These are phyloP conservation scores for Aureobasidium sp. DNA, from an alignment of 2,329 filamentous ascomycete species.

Conservation along the genomic window DNA sequence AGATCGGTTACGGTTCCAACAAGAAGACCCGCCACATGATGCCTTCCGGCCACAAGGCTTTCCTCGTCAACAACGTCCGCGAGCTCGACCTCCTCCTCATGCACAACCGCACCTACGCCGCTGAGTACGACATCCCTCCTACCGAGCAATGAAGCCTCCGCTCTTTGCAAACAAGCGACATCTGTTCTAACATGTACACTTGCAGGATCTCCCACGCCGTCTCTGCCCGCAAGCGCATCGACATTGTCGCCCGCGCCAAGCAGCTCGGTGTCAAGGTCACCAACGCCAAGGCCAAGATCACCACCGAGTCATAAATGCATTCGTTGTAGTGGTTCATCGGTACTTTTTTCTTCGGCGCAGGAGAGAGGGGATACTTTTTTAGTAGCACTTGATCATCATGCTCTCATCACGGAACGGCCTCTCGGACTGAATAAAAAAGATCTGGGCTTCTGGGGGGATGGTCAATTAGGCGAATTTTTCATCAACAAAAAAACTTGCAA, in stretches of 20 bases:
- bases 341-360: constrained; percentile 7
- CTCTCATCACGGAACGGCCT: constrained; percentile 7
- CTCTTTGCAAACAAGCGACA: background rate
- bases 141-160: background rate
- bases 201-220: constrained; percentile 92
- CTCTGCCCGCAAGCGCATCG: constrained; percentile 96
- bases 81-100: constrained; percentile 97
- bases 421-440: constrained; percentile 1
- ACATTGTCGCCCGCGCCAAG: constrained; percentile 96
- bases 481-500: constrained; percentile 12
- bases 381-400: constrained; percentile 12
- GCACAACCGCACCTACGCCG: constrained; percentile 99
- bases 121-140: constrained; percentile 64
- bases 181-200: constrained; percentile 34
- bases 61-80: constrained; percentile 94
- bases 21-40: constrained; percentile 99
- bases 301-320: constrained; percentile 67
- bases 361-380: background rate
- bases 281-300: constrained; percentile 98
- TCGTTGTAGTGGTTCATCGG: constrained; percentile 11
- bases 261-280: constrained; percentile 99
- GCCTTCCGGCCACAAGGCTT: constrained; percentile 98
- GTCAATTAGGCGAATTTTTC: constrained; percentile 14
- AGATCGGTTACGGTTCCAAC: constrained; percentile 99
- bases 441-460: constrained; percentile 6